These are phyloP conservation scores for Teratosphaeria viscida DNA, from an alignment of 2,329 filamentous ascomycete species.

Conservation along the genomic window DNA sequence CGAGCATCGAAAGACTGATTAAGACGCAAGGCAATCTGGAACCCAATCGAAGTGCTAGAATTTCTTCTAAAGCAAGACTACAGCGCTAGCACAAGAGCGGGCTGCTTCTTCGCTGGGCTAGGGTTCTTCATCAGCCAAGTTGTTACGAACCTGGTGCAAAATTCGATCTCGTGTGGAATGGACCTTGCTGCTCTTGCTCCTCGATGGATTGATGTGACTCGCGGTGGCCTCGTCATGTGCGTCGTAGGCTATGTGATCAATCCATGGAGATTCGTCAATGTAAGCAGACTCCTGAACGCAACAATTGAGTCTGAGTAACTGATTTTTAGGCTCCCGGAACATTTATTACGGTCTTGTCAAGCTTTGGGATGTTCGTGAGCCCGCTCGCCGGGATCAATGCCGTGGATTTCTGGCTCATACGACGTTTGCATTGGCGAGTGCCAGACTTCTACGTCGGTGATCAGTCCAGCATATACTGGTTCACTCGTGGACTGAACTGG, in stretches of 20 bases:
- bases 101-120: slow-evolving; percentile 21
- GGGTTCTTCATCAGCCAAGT: slow-evolving; percentile 15
- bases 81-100: slow-evolving; percentile 14
- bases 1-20: not conserved
- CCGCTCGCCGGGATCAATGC: slow-evolving; percentile 16
- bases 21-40: not conserved
- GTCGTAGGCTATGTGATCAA: slow-evolving; percentile 4
- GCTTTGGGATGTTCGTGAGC: slow-evolving; percentile 19
- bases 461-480: not conserved
- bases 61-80: not conserved
- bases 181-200: slow-evolving; percentile 19
- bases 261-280: not conserved
- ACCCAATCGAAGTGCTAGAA: not conserved
- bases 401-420: slow-evolving; percentile 20
- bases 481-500: not conserved
- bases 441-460: slow-evolving; percentile 15
- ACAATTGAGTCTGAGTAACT: not conserved
- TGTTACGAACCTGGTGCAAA: slow-evolving; percentile 18
- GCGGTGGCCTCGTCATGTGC: slow-evolving; percentile 12
- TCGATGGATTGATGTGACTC: slow-evolving; percentile 5
- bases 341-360: slow-evolving; percentile 20
- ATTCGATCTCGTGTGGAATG: slow-evolving; percentile 20
- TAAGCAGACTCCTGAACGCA: not conserved
- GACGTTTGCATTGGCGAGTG: slow-evolving; percentile 15
- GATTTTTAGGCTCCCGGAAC: slow-evolving; percentile 15